Evolutionary conservation across 495 filamentous ascomycete species (phyloP).

Genomic region (Pseudomonodictys pantanalensis): DNA sequence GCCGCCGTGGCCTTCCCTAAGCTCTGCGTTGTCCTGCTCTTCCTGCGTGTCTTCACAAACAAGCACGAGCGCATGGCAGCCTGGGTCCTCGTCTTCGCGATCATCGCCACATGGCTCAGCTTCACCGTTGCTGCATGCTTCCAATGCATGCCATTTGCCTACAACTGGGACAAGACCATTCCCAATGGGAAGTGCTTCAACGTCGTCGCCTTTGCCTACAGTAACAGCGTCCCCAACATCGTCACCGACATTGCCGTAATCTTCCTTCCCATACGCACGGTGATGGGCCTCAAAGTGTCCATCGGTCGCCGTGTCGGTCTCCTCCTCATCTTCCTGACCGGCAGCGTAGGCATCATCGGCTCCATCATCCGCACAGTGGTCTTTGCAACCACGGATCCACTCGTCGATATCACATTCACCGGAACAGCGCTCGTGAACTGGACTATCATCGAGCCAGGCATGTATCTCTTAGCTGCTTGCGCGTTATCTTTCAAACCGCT

Average conservation of each 20-base stretch:
- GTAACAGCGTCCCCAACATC: constrained; percentile 23
- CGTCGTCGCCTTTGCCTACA: neutral
- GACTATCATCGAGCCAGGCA: constrained; percentile 22
- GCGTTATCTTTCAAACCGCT: constrained; percentile 9
- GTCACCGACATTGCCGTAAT: constrained; percentile 18
- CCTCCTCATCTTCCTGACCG: constrained; percentile 15
- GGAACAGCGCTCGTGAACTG: constrained; percentile 10
- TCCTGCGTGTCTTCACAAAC: constrained; percentile 20
- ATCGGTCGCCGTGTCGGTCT: constrained; percentile 7
- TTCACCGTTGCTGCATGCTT: constrained; percentile 8
- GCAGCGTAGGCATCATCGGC: constrained; percentile 19
- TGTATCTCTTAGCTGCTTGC: constrained; percentile 23
- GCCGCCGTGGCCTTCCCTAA: constrained; percentile 20
- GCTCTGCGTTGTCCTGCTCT: constrained; percentile 8
- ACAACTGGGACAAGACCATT: constrained; percentile 23
- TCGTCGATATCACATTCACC: constrained; percentile 10
- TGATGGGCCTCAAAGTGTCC: constrained; percentile 15
- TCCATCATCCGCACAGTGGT: constrained; percentile 22
- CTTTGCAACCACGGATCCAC: constrained; percentile 6
- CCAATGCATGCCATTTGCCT: constrained; percentile 17
- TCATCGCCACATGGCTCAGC: constrained; percentile 16
- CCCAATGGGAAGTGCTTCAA: constrained; percentile 6
- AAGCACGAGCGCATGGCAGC: constrained; percentile 3
- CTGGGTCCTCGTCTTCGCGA: constrained; percentile 8
- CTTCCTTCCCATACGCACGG: constrained; percentile 13